Evolutionary conservation across 164 flowering plant genomes (phyloP), one percentile per base, ranked within the genome.

Genomic region (Nymphaea colorata): DNA sequence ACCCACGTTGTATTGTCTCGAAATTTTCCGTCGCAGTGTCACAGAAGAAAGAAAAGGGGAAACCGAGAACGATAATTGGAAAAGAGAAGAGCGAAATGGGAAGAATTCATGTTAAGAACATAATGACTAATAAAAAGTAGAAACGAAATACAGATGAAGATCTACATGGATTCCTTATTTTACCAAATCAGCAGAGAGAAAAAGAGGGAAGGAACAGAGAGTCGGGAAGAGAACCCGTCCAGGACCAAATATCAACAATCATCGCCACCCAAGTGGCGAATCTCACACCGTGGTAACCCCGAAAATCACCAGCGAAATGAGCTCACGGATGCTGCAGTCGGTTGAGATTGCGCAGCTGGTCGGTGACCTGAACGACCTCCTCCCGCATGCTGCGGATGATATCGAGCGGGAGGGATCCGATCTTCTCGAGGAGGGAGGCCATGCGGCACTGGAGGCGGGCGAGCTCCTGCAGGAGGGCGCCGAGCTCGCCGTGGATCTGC

Each of bases 341-440:
- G 41, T 61, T 61, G 64, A 61, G 64, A 7, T 8, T n/a, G 64
- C 64, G 64, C 2, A 61, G 64, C 64, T 61, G 64, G 16, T 61
- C 64, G 5, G 64, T 61, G 64, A 61, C 64, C 41, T 61, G 36
- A 61, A 61, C 36, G 64, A 61, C 64, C 64, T 61, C 64, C 17
- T 61, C 64, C 6, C 64, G 64, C 64, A 61, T 61, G 64, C 41
- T 36, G 25, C 64, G 25, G 64, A 61, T 61, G 64, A 61, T n/a
- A 17, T 61, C 64, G 41, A 61, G 64, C 64, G 64, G 64, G 64
- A 61, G 64, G 3, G 64, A n/a, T n/a, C 64, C 64, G 64, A 61
- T 61, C 64, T 61, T 61, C 41, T 61, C 64, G 36, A 61, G 25
- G n/a, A 61, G 64, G 16, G 41, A 17, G 2, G 64, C 64, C 64